Conservation (phyloP, 2,329 filamentous ascomycete species). For the Penicillium fuscoglaucum region DNA sequence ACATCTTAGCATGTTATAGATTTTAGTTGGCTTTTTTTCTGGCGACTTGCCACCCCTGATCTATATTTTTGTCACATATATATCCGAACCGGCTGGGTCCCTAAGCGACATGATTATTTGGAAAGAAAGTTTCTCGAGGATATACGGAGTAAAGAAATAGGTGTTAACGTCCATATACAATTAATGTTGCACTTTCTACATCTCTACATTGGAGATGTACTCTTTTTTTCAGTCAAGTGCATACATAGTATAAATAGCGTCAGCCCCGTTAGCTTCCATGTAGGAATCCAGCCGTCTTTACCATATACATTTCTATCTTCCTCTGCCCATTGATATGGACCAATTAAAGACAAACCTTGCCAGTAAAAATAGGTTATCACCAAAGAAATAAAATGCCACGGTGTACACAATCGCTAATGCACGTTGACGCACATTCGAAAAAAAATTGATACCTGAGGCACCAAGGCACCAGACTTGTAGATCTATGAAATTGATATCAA, state of each 20-base stretch:
- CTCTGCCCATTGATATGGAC: not conserved
- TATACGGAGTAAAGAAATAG: not conserved
- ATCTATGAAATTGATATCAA: not conserved
- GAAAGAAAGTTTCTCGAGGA: not conserved
- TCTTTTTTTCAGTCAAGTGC: not conserved
- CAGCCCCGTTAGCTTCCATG: not conserved
- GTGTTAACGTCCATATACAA: not conserved
- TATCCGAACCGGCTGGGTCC: not conserved
- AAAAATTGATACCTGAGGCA: conserved; percentile 3
- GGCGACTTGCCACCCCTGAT: not conserved
- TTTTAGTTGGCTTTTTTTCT: too few relatives aligned
- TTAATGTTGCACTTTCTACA: not conserved
- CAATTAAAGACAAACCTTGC: not conserved
- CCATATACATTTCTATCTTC: not conserved
- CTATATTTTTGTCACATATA: not conserved
- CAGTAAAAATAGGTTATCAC: not conserved
- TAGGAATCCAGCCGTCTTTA: not conserved
- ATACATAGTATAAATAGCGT: not conserved
- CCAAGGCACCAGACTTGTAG: not conserved
- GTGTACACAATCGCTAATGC: conserved; percentile 6
- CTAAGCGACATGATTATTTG: too few relatives aligned
- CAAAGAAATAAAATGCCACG: not conserved
- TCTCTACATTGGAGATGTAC: not conserved
- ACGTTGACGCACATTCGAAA: not conserved
- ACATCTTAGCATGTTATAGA: too few relatives aligned